Evolutionary conservation across 805 yeast genomes (phyloP).

Genomic region (Metschnikowia kunwiensis): DNA sequence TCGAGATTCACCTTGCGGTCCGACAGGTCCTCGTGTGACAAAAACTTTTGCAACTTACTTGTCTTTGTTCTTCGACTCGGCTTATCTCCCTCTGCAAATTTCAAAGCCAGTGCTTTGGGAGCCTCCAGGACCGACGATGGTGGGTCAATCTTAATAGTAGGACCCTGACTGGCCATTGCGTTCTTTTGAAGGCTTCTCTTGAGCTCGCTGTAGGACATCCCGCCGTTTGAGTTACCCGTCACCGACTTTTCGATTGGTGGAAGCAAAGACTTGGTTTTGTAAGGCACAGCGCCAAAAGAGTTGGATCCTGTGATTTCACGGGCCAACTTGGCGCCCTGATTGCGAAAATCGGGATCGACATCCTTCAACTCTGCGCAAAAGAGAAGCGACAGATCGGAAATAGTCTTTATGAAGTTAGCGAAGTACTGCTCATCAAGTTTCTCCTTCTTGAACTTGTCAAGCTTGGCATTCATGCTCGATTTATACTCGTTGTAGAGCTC

Average conservation of each 20-base stretch:
- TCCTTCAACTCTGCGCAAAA: constrained; percentile 36
- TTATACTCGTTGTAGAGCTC: constrained; percentile 31
- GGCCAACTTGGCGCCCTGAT: constrained; percentile 42
- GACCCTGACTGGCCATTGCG: constrained; percentile 12
- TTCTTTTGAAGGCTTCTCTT: constrained; percentile 27
- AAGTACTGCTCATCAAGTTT: constrained; percentile 29
- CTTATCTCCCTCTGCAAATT: constrained; percentile 22
- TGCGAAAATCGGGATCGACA: constrained; percentile 38
- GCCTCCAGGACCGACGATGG: constrained; percentile 12
- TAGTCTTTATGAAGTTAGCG: constrained; percentile 24
- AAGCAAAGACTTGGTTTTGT: constrained; percentile 41
- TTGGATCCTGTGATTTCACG: constrained; percentile 42
- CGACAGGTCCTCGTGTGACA: constrained; percentile 35
- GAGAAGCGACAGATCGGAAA: constrained; percentile 34
- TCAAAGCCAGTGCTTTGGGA: constrained; percentile 30
- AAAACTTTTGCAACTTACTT: constrained; percentile 29
- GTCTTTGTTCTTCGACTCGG: constrained; percentile 14
- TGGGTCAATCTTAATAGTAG: constrained; percentile 7
- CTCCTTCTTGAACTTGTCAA: constrained; percentile 14
- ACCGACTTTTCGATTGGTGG: constrained; percentile 26
- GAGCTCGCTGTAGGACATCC: constrained; percentile 33
- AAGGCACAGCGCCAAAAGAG: constrained; percentile 37
- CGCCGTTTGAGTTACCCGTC: constrained; percentile 14
- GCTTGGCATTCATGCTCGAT: constrained; percentile 17
- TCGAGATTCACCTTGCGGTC: constrained; percentile 25